Base-by-base conservation (phyloP, 2,329 filamentous ascomycete species). In the Rhynchosporium graminicola region DNA sequence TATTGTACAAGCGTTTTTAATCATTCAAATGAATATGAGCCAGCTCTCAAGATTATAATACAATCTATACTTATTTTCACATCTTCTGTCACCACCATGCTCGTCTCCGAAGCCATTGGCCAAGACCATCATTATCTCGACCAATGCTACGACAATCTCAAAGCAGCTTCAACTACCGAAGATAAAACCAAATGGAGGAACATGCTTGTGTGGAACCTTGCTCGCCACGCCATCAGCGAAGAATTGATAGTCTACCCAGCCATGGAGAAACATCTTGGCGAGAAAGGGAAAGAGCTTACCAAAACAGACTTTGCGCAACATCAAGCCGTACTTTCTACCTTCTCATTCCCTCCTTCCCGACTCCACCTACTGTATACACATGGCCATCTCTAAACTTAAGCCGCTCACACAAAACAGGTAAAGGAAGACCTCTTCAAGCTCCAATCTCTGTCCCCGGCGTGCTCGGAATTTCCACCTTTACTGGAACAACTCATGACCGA, bases 181-280 rank as follows among this genome's bases (percentile, higher is more conserved):
- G 73, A 77, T 6, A 73, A 76, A 66, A 68, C 70, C n/a, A 74
- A 75, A 26, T 80, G 75, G 63, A 76, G 77, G 8, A 82, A 82
- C 50, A 76, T 78, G 48, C 81, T 82, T 57, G 74, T 76, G 0
- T 82, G 80, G 80, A 79, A 82, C 57, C 70, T 82, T 0, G 78
- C 80, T 1, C 75, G 80, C 2, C 80, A 82, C 67, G 79, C 78
- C 0, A 73, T 82, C n/a, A 74, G 74, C 6, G 79, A 82, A 63
- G 80, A 83, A 65, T 68, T 82, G 0, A 74, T 85, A 9, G 74
- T 85, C 0, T 84, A 85, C 63, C 83, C 83, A 0, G 81, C 80
- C 1, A 74, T 85, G 20, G 80, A 83, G 68, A 78, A 80, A 62
- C 71, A 81, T 59, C 65, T 84, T 20, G 72, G 76, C 1, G 70